Evolutionary conservation across 202 grass and related monocot genomes (phyloP), one percentile per base, ranked within the genome.

Genomic region (Brachypodium distachyon): DNA sequence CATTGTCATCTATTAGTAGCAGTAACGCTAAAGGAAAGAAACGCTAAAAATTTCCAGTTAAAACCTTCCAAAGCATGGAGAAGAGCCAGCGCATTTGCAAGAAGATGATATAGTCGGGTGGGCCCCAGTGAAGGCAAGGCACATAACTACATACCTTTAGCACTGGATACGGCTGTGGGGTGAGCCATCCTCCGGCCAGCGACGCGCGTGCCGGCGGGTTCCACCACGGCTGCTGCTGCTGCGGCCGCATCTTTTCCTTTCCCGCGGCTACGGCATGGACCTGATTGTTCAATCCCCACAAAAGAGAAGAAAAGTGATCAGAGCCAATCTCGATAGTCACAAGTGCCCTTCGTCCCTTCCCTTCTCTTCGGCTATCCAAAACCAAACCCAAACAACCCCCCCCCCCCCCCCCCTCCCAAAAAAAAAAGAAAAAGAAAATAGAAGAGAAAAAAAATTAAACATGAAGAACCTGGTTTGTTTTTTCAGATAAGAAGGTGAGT

Each of bases 221-320:
- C 40, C 27, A 57, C 64, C 31, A 34, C 12, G 19, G 19, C n/a
- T n/a, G n/a, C n/a, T n/a, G n/a, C n/a, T n/a, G n/a, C 21, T 12
- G 49, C 29, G 49, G 31, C 54, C 13, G 67, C 54, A 40, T 40
- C 66, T 81, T n/a, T n/a, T n/a, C 14, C 64, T 67, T 61, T 50
- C 42, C 78, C 37, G 37, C 2, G 12, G 6, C 49, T 33, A 42
- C 83, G 70, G 50, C 60, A 74, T 80, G 83, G 77, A 68, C 70
- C 83, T 85, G 77, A 68, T 75, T 16, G 27, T 78, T 84, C 43
- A 44, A 28, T 3, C 22, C 3, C 7, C 11, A 33, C n/a, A n/a
- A 36, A 49, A 57, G 56, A 14, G 14, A 36, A n/a, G 27, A 80
- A 7, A 52, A 3, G 49, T 58, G 19, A 23, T 52, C 49, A 52